phyloP scores from a whole-genome alignment of 2,329 filamentous ascomycete species.

The Fusarium sp. region DNA sequence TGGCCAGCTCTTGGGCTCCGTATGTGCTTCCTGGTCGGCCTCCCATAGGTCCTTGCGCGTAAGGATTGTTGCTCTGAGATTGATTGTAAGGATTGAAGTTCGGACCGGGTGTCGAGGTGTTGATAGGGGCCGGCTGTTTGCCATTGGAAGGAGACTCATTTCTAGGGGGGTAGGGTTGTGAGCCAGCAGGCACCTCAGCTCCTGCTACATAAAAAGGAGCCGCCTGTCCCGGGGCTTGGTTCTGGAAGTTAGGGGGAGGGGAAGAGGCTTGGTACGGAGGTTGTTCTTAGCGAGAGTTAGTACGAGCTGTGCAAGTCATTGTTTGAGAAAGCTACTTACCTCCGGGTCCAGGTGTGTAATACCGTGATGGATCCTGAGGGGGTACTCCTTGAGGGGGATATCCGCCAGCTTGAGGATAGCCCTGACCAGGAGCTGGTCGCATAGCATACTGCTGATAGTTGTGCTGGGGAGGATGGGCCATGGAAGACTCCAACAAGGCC shows the following conservation, averaged over 20 bases:
- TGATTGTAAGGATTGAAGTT: constrained; percentile 58
- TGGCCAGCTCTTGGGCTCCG: constrained; percentile 80
- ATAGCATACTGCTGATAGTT: constrained; percentile 77
- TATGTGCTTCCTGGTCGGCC: constrained; percentile 75
- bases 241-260: constrained; percentile 67
- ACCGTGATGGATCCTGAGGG: constrained; percentile 72
- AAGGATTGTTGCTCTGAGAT: constrained; percentile 50
- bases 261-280: constrained; percentile 60
- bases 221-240: constrained; percentile 60
- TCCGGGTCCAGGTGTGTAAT: constrained; percentile 70
- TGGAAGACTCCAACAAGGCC: constrained; percentile 92
- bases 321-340: constrained; percentile 34
- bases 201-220: constrained; percentile 76
- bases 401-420: constrained; percentile 55
- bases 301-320: background rate
- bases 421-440: constrained; percentile 62
- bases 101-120: constrained; percentile 63
- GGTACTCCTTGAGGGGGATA: constrained; percentile 58
- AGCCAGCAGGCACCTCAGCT: constrained; percentile 60
- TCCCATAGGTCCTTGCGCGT: constrained; percentile 55
- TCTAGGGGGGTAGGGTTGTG: constrained; percentile 63
- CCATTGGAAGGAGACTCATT: constrained; percentile 62
- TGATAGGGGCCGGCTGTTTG: constrained; percentile 61
- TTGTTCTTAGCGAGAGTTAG: constrained; percentile 51
- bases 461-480: constrained; percentile 89